Conservation (phyloP, 2,329 filamentous ascomycete genomes). For the Tolypocladium guangdongense region DNA sequence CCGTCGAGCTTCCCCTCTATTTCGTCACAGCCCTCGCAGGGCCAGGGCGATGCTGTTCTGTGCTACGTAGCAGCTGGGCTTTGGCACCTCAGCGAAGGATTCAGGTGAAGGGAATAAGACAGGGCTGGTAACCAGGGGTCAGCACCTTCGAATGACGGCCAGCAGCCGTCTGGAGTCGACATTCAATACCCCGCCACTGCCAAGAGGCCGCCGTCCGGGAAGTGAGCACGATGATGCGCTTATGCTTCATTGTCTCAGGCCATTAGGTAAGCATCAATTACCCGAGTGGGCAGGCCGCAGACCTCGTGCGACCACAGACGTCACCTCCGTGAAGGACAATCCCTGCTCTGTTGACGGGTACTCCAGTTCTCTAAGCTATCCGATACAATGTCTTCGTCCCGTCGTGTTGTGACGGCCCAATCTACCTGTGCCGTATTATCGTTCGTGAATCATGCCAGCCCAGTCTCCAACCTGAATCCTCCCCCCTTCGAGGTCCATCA, state of each 20-base stretch:
- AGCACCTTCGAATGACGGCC: neutral
- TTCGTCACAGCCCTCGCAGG: neutral
- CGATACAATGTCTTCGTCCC: neutral
- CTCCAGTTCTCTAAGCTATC: neutral
- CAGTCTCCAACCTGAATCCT: neutral
- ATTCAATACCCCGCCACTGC: neutral
- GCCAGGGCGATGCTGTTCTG: neutral
- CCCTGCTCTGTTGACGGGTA: neutral
- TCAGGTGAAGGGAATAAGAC: too few relatives aligned
- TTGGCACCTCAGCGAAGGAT: neutral
- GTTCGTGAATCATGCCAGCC: neutral
- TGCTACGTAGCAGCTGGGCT: neutral
- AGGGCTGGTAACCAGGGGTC: neutral
- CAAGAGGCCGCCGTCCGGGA: neutral
- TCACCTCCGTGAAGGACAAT: neutral
- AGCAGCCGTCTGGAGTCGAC: neutral
- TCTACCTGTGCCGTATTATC: neutral
- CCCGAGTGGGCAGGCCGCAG: neutral
- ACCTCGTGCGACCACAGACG: neutral
- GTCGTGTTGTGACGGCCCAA: too few relatives aligned
- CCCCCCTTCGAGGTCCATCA: constrained; percentile 15
- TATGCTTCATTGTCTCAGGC: neutral
- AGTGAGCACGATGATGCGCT: neutral
- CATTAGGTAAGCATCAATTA: neutral
- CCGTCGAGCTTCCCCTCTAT: constrained; percentile 2